Base-by-base conservation (phyloP, 2,329 filamentous ascomycete genomes). In the Alternaria viburni region DNA sequence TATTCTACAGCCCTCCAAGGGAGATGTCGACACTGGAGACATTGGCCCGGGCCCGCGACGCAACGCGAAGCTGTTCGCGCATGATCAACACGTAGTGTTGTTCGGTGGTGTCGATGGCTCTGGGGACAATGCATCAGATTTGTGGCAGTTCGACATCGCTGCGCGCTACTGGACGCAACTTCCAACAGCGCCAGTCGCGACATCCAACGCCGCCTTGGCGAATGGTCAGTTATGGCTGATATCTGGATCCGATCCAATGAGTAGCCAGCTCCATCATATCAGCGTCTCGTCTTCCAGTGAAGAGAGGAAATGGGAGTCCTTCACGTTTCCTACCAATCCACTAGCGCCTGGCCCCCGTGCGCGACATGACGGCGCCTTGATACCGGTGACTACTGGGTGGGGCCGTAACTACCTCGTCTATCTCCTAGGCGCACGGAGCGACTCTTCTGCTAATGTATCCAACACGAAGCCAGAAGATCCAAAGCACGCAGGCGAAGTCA, bases 361-460 rank as follows among this genome's bases (percentile, higher is more conserved):
- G 17, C 74, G 81, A 21, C 70, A 75, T 9, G 76, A 79, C 8
- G 82, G 78, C 15, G 78, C 77, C 1, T 66, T 83, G 0, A 61
- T 83, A 1, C 81, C 81, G 0, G 68, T 84, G 21, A 78, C 76
- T 0, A 84, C 81, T 2, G 82, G 82, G 12, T 80, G 81, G 55
- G 82, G 82, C 13, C 77, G 82, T 6, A 79, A 81, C 45, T 84
- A 82, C 66, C 76, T 84, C 7, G 67, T 81, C 2, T 83, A 83
- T 68, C 72, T 83, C 44, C 77, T 84, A 28, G 82, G 82, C 8
- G 70, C 61, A 41, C 72, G 69, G 1, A 57, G 67, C 21, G 62
- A 64, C 13, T 54, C 58, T 2, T 23, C 54, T 36, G 17, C 57
- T 3, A 47, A 21, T 6, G 19, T 32, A n/a, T 19, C 21, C 5